Base-by-base conservation (phyloP, 2,329 filamentous ascomycete species). In the Sclerotinia subarctica region DNA sequence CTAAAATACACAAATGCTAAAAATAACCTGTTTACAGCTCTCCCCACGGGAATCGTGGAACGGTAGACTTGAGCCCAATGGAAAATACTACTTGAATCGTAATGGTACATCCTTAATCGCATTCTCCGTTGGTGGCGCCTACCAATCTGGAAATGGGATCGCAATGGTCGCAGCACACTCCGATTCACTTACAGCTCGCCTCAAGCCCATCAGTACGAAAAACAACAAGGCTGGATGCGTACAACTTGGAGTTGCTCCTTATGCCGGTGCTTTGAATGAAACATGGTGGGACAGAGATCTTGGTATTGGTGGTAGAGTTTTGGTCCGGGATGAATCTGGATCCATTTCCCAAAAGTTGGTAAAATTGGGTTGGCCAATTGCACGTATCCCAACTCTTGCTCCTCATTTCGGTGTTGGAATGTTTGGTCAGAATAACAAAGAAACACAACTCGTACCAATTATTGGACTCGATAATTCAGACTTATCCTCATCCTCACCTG, bases 221-320 rank as follows among this genome's bases (percentile, higher is more conserved):
- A 88, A 90, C n/a, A 91, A 84, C 74, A 93, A 90, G 77, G 90
- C 91, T 44, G 94, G 95, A 66, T 99, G 93, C 77, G 79, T 92
- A 38, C 93, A 98, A 81, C 85, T 98, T 8, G 94, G 92, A 32
- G 92, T 98, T 65, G 94, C 95, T 2, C 95, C 92, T 0, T 99
- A 98, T 77, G 94, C 93, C 13, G 94, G 95, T 63, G 93, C 84
- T 1, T 81, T 98, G 70, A 95, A 94, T 77, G 83, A 84, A 71
- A 98, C 95, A 0, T 98, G 95, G 95, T 98, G 94, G 94, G 95
- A 98, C 79, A 88, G 95, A 49, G 95, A 99, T 78, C 85, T 99
- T 64, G 90, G 91, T 72, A 91, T 98, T 74, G 95, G 93, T 72
- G 95, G 95, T 51, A 85, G 93, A 56, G 94, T 98, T 5, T 83